Evolutionary conservation across 345 rosid species (phyloP).

Genomic region (Populus ilicifolia): DNA sequence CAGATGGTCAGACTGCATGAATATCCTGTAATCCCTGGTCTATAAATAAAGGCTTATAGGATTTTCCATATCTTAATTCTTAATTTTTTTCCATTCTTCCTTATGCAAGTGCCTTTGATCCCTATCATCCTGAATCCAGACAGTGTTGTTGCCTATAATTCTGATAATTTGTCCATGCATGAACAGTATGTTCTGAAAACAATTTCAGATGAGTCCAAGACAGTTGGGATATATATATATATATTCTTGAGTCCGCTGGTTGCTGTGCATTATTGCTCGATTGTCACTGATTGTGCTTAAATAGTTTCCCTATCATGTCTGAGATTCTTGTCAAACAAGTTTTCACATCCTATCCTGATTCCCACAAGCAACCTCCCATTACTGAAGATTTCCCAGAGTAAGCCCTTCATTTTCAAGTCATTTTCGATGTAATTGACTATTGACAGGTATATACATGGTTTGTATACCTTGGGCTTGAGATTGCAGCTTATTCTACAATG

Average conservation of each 20-base stretch:
- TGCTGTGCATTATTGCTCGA: not conserved
- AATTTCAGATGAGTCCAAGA: not conserved
- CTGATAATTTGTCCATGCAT: not conserved
- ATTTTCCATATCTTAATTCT: not conserved
- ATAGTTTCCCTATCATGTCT: conserved; percentile 4
- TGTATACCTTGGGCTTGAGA: conserved; percentile 54
- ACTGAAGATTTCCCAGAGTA: conserved; percentile 34
- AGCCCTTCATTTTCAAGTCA: conserved; percentile 34
- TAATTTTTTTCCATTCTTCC: not conserved
- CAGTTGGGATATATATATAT: not conserved
- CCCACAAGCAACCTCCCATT: conserved; percentile 19
- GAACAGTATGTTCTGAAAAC: not conserved
- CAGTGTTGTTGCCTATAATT: not conserved
- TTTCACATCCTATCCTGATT: conserved; percentile 14
- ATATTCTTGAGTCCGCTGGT: not conserved
- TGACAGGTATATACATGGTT: conserved; percentile 50
- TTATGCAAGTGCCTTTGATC: not conserved
- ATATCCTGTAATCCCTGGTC: not conserved
- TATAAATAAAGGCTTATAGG: not conserved
- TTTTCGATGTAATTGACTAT: conserved; percentile 38
- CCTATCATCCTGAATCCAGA: not conserved
- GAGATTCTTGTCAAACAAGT: conserved; percentile 3
- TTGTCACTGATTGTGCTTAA: not conserved
- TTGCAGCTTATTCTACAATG: conserved; percentile 98
- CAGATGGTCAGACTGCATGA: conserved; percentile 10